Conservation (phyloP, 192 early-diverging fungal species). For the Podila epigama region DNA sequence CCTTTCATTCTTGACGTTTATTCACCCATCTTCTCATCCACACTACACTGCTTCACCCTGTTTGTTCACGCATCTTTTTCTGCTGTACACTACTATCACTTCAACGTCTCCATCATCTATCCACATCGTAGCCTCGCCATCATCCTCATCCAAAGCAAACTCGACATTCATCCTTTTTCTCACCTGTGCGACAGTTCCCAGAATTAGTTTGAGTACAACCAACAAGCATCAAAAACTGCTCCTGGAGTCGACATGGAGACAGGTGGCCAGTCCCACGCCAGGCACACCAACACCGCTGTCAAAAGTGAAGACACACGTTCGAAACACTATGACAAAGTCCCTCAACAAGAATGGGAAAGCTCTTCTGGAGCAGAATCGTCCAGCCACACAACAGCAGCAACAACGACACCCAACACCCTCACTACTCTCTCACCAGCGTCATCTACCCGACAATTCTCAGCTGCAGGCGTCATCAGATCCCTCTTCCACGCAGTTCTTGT, state of each 20-base stretch:
- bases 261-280: background rate
- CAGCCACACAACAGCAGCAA: slow-evolving; percentile 14
- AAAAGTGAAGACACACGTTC: background rate
- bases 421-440: background rate
- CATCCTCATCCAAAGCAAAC: too few species aligned
- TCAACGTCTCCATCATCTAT: too few species aligned
- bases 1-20: background rate
- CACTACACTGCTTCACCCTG: too few species aligned
- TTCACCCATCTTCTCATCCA: too few species aligned
- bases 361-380: slow-evolving; percentile 34
- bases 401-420: slow-evolving; percentile 15
- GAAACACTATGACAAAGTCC: background rate
- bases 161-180: too few species aligned
- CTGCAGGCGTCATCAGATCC: slow-evolving; percentile 40
- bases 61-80: too few species aligned
- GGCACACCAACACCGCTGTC: too few species aligned
- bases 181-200: too few species aligned
- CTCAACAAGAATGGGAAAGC: background rate
- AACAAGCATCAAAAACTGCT: background rate
- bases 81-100: too few species aligned
- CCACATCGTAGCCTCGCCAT: too few species aligned
- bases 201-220: too few species aligned
- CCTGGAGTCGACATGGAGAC: background rate
- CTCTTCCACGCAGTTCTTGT: slow-evolving; percentile 51
- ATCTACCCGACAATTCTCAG: slow-evolving; percentile 24